Percentiles rank a stretch among this genome's conserved stretches.
These are phyloP conservation scores for Solanum hybrid DNA, from an alignment of 305 asterid species.

Conservation along the genomic window DNA sequence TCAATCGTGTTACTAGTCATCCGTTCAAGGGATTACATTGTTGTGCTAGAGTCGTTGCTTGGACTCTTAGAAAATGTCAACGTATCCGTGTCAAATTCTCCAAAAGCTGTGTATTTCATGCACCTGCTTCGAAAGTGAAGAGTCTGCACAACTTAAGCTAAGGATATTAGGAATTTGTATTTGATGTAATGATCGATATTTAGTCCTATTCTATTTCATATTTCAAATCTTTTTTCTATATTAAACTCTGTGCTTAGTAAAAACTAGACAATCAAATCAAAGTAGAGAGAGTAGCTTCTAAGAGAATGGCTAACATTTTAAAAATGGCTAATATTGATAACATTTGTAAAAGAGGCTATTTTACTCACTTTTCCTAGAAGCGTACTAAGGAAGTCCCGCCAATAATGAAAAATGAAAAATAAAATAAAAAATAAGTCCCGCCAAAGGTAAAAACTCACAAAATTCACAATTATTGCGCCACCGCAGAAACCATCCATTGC, in stretches of 20 bases:
- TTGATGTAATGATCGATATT: not conserved
- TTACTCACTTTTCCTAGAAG: not conserved
- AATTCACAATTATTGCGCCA: not conserved
- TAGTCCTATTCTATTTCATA: not conserved
- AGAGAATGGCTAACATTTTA: not conserved
- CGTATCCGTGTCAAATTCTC: not conserved
- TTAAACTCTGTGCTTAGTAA: not conserved
- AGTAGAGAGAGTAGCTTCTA: not conserved
- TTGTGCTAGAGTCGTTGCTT: not conserved
- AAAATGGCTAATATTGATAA: not conserved
- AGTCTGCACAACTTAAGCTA: not conserved
- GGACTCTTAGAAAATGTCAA: not conserved
- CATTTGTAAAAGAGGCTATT: not conserved
- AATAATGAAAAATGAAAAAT: not conserved
- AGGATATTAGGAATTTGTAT: not conserved
- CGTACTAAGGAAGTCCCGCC: conserved; percentile 2
- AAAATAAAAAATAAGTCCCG: not conserved
- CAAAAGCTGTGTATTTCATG: not conserved
- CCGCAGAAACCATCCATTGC: not conserved
- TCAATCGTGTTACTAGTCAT: not conserved
- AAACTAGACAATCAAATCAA: not conserved
- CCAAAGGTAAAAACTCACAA: not conserved
- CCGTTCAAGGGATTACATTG: not conserved
- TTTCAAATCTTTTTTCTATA: not conserved
- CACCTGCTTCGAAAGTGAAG: not conserved